phyloP scores from a whole-genome alignment of 768 basidiomycete species.

The Cyathus striatus region DNA sequence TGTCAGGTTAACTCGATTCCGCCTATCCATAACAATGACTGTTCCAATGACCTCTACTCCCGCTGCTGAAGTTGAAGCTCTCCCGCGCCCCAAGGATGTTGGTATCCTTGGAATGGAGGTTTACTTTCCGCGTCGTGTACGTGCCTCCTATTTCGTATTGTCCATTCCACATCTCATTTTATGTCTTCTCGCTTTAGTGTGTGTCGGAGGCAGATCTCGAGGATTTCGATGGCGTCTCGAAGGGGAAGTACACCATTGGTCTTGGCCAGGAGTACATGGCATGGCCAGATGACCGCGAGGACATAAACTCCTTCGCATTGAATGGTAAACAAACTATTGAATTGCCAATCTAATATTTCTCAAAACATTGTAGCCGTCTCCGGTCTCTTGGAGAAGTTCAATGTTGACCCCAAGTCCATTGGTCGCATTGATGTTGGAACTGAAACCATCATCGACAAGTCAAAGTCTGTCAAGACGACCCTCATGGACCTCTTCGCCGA shows the following conservation, averaged over 20 bases:
- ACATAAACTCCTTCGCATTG: constrained; percentile 96
- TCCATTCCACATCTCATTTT: no score
- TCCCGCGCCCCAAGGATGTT: constrained; percentile 82
- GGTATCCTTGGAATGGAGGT: constrained; percentile 91
- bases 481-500: constrained; percentile 97
- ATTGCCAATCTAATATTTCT: not conserved
- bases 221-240: constrained; percentile 86
- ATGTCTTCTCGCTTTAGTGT: constrained; percentile 69
- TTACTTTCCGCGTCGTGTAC: constrained; percentile 89
- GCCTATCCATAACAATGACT: constrained; percentile 27
- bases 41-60: constrained; percentile 30
- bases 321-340: constrained; percentile 51
- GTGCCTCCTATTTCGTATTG: no score
- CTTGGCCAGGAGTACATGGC: constrained; percentile 98
- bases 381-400: constrained; percentile 87
- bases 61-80: constrained; percentile 29
- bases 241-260: constrained; percentile 99
- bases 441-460: constrained; percentile 99
- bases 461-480: constrained; percentile 96
- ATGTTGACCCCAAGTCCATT: constrained; percentile 93
- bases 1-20: constrained; percentile 7
- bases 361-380: constrained; percentile 59
- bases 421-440: constrained; percentile 98
- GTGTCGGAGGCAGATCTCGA: constrained; percentile 95
- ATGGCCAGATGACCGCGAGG: constrained; percentile 96